A percentile compares a stretch with the other conserved stretches of the same genome.
These are phyloP conservation scores for Pichia manshurica DNA, from an alignment of 805 yeast genomes.

Conservation along the genomic window DNA sequence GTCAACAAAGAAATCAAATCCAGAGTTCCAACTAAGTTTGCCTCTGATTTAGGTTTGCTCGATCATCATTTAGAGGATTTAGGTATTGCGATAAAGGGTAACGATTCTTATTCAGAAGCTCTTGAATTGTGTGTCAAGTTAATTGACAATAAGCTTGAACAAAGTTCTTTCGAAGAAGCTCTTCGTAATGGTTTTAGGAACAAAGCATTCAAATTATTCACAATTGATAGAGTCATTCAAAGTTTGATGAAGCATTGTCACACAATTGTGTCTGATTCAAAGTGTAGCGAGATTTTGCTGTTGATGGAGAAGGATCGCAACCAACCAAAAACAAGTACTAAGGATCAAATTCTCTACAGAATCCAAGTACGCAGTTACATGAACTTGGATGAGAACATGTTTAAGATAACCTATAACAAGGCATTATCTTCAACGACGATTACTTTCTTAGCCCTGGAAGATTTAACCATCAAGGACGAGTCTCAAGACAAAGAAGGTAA, in stretches of 20 bases:
- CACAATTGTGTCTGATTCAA: slow-evolving; percentile 69
- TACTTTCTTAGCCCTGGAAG: slow-evolving; percentile 83
- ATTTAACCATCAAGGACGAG: slow-evolving; percentile 69
- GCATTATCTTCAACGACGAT: slow-evolving; percentile 49
- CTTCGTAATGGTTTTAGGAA: slow-evolving; percentile 92
- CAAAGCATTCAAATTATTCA: slow-evolving; percentile 86
- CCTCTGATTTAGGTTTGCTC: slow-evolving; percentile 76
- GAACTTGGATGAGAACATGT: slow-evolving; percentile 83
- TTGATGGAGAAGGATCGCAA: slow-evolving; percentile 79
- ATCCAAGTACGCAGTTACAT: slow-evolving; percentile 78
- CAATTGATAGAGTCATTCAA: slow-evolving; percentile 88
- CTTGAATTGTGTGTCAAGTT: slow-evolving; percentile 65
- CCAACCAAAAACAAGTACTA: slow-evolving; percentile 60
- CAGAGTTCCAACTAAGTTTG: slow-evolving; percentile 66
- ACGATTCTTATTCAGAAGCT: slow-evolving; percentile 73
- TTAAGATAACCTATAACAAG: slow-evolving; percentile 71
- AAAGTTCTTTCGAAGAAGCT: slow-evolving; percentile 92
- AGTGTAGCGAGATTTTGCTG: slow-evolving; percentile 72
- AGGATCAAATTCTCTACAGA: slow-evolving; percentile 85
- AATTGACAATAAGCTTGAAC: slow-evolving; percentile 87
- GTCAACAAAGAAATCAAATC: slow-evolving; percentile 68
- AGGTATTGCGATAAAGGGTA: slow-evolving; percentile 68
- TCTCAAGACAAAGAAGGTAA: slow-evolving; percentile 60
- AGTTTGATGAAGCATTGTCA: slow-evolving; percentile 83
- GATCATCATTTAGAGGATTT: slow-evolving; percentile 76